A percentile compares a stretch with the other conserved stretches of the same genome.
These are phyloP conservation scores for Fonsecaea multimorphosa DNA, from an alignment of 2,329 filamentous ascomycete genomes.

Conservation along the genomic window DNA sequence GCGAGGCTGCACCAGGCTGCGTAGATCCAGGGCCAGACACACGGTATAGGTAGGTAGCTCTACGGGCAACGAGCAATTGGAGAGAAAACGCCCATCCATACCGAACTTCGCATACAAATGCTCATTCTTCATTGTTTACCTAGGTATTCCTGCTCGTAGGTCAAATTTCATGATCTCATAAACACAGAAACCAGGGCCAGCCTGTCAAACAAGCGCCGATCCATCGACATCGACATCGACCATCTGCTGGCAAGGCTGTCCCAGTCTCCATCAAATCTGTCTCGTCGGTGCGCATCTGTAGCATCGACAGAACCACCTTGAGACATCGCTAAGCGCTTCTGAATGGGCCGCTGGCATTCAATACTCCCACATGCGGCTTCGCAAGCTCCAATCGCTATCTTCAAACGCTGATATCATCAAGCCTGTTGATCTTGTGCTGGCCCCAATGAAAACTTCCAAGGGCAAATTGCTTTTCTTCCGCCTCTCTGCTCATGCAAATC, in stretches of 20 bases:
- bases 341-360: neutral
- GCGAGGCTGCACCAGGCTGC: neutral
- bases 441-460: constrained; percentile 6
- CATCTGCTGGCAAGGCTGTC: neutral
- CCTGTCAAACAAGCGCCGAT: neutral
- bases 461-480: constrained; percentile 7
- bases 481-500: constrained; percentile 10
- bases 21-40: too few species aligned
- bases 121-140: neutral
- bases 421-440: constrained; percentile 22
- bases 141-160: neutral
- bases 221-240: too few species aligned
- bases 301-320: neutral
- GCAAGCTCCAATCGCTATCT: constrained; percentile 6
- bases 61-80: neutral
- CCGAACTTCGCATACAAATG: neutral
- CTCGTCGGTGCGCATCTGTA: constrained; percentile 1
- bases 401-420: constrained; percentile 13
- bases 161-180: constrained; percentile 9
- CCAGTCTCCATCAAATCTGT: constrained; percentile 1
- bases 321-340: neutral
- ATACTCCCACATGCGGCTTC: neutral
- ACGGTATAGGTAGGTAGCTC: too few species aligned
- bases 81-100: neutral
- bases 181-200: neutral